phyloP scores from a whole-genome alignment of 1,284 basidiomycete genomes.

The Ustilago nuda region DNA sequence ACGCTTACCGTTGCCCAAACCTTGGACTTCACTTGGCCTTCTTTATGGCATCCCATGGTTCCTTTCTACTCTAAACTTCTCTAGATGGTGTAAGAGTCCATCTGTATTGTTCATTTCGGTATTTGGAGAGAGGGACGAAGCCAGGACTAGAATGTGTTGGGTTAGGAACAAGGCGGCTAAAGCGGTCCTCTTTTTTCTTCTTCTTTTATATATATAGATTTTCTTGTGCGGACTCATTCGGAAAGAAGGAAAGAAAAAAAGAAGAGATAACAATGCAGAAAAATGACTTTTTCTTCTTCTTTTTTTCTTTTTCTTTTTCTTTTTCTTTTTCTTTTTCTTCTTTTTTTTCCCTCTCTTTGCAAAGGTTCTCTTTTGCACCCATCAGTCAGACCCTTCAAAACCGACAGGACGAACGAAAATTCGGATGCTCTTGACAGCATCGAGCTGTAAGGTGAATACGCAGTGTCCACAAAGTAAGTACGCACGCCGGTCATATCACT shows the following conservation, averaged over 20 bases:
- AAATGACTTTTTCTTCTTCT: background rate
- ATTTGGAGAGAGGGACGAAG: background rate
- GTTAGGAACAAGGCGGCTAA: background rate
- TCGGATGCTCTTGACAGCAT: background rate
- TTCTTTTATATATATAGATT: too few species aligned
- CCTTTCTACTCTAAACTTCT: background rate
- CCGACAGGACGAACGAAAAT: background rate
- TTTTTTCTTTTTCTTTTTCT: too few species aligned
- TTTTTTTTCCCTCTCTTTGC: too few species aligned
- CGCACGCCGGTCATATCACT: background rate
- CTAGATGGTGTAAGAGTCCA: background rate
- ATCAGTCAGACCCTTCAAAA: background rate
- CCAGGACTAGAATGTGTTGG: background rate
- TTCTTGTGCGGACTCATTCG: slow-evolving; percentile 4
- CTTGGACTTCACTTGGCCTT: slow-evolving; percentile 12
- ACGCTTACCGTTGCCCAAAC: slow-evolving; percentile 6
- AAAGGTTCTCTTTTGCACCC: too few species aligned
- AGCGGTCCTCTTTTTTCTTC: slow-evolving; percentile 3
- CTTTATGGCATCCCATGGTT: background rate
- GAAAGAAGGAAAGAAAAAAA: background rate
- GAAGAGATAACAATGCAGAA: background rate
- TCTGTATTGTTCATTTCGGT: background rate
- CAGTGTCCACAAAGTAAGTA: background rate
- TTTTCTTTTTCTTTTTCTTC: too few species aligned
- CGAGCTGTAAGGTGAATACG: background rate